Evolutionary conservation across 257 asterid genomes (phyloP), one percentile per base, ranked within the genome.

Genomic region (Gentiana straminea): DNA sequence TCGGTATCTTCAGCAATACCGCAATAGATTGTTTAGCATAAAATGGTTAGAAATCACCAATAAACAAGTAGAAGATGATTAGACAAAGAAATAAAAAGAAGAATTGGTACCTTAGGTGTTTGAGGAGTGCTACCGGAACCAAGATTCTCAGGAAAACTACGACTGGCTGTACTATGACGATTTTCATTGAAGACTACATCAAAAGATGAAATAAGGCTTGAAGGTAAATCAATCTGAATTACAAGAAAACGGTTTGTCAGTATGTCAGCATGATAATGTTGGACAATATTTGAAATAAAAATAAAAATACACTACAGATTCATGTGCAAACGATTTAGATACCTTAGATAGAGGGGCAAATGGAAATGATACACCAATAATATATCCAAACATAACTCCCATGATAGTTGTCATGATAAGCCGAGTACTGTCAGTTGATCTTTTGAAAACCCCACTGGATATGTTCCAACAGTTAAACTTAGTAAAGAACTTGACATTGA

Each of bases 301-400:
- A 64, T 35, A 7, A 43, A 37, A 33, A 32, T 54, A 36, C 39
- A 9, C 43, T 60, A 54, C 33, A 67, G 43, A 7, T 65, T 35
- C 51, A 75, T 5, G 12, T 54, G 45, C 32, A 52, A 34, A 58
- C 60, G n/a, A 37, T 59, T 5, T 39, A 52, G 74, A 47, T 82
- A 93, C 99, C 92, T 79, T 89, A 59, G 84, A 64, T 60, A 89
- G 69, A 59, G 94, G 74, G 75, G 77, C 92, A 55, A 85, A 81
- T 44, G 99, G 99, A 80, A 89, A 93, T 3, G 99, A 89, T 55
- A 89, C 81, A 58, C 99, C 99, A 39, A 93, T 60, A 62, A 86
- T 76, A 76, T 93, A 93, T 74, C 99, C 99, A 63, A 93, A 73
- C 63, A 89, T 82, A 79, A 89, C 81, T 63, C 99, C 99, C 75